Conservation (phyloP, 805 yeast genomes). For the Yarrowia phangngaensis region DNA sequence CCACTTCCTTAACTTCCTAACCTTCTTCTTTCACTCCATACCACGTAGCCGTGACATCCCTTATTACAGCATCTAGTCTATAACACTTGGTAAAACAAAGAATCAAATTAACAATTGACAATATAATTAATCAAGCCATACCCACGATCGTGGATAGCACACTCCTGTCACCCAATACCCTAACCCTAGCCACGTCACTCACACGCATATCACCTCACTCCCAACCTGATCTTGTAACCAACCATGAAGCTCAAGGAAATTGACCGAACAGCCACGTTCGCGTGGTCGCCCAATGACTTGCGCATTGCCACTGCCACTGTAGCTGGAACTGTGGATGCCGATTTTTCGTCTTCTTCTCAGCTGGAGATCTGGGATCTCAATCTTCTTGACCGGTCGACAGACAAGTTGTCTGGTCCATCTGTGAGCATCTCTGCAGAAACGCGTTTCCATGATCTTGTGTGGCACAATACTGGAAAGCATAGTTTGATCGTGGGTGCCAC, state of each 20-base stretch:
- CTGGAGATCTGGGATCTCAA: slow-evolving; percentile 73
- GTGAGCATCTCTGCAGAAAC: slow-evolving; percentile 49
- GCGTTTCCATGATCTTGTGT: slow-evolving; percentile 73
- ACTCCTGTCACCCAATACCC: not conserved
- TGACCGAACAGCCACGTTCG: slow-evolving; percentile 85
- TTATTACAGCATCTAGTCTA: no score
- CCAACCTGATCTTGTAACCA: slow-evolving; percentile 14
- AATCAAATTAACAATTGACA: no score
- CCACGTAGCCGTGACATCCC: no score
- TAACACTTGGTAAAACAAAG: no score
- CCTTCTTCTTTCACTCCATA: no score
- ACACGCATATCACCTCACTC: slow-evolving; percentile 16
- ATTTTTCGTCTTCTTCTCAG: slow-evolving; percentile 73
- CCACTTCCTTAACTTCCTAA: no score
- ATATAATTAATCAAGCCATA: no score
- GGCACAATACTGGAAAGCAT: slow-evolving; percentile 60
- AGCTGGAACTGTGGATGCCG: slow-evolving; percentile 92
- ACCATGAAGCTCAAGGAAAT: slow-evolving; percentile 71
- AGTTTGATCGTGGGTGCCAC: slow-evolving; percentile 81
- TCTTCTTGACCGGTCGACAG: slow-evolving; percentile 38
- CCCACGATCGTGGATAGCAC: not conserved
- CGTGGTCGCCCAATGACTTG: slow-evolving; percentile 77
- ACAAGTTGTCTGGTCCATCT: slow-evolving; percentile 42
- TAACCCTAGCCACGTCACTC: slow-evolving; percentile 27
- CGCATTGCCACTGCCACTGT: slow-evolving; percentile 81